Conservation (phyloP, 176 grass and related monocot species). For the Triticum aestivum region DNA sequence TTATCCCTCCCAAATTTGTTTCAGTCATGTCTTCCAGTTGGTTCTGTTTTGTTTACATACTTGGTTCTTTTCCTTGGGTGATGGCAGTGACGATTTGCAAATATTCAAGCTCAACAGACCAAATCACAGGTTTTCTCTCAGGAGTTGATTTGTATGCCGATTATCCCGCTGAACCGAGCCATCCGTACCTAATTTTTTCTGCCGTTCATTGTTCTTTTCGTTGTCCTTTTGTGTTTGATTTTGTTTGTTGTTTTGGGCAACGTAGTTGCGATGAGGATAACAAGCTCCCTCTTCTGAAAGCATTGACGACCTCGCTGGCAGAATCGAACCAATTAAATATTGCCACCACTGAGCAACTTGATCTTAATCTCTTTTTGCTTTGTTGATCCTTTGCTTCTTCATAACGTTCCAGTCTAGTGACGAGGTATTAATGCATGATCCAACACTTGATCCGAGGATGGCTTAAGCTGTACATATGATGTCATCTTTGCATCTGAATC, state of each 20-base stretch:
- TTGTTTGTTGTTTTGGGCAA: no score
- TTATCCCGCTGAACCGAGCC: conserved; percentile 52
- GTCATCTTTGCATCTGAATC: no score
- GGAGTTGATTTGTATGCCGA: conserved; percentile 83
- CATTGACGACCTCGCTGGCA: conserved; percentile 76
- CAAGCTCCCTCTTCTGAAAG: conserved; percentile 97
- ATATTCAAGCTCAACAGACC: conserved; percentile 99
- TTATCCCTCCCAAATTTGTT: no score
- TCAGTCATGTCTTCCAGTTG: background rate
- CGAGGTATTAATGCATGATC: no score
- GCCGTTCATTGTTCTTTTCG: no score
- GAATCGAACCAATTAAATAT: conserved; percentile 81
- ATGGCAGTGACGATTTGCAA: background rate
- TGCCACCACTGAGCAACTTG: conserved; percentile 71
- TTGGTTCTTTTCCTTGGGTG: no score
- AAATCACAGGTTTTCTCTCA: conserved; percentile 62
- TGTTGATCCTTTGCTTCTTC: no score
- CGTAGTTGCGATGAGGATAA: conserved; percentile 62
- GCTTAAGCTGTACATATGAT: no score
- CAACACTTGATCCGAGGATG: no score
- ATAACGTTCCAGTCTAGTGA: no score
- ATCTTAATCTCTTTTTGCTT: background rate
- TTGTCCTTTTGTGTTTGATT: no score
- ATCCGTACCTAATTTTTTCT: background rate
- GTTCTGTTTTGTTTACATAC: background rate